phyloP scores from a whole-genome alignment of 805 yeast genomes.

The Candida peoriensis region DNA sequence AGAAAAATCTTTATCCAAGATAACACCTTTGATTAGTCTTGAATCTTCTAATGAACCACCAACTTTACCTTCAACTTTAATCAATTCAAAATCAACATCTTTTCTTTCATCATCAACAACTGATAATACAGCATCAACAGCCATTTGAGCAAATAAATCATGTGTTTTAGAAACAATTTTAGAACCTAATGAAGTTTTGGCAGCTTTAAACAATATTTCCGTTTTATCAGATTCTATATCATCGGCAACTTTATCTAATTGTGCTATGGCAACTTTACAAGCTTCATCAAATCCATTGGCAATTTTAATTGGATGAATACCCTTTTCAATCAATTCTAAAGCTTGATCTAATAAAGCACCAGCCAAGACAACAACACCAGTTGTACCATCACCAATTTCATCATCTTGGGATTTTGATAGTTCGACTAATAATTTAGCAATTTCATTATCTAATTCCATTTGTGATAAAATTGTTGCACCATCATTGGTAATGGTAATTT shows the following conservation, averaged over 20 bases:
- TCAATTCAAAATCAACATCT: constrained; percentile 95
- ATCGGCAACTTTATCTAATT: constrained; percentile 73
- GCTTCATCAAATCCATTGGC: constrained; percentile 98
- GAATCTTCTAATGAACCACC: constrained; percentile 94
- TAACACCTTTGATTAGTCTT: constrained; percentile 80
- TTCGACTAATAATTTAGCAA: constrained; percentile 93
- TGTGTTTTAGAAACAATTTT: constrained; percentile 93
- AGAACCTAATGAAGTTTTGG: constrained; percentile 91
- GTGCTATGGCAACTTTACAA: constrained; percentile 80
- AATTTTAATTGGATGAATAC: constrained; percentile 93
- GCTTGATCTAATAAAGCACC: constrained; percentile 95
- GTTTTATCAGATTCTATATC: constrained; percentile 37
- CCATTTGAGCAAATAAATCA: constrained; percentile 92
- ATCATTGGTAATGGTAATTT: constrained; percentile 95
- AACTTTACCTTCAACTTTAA: constrained; percentile 90
- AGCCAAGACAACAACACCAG: constrained; percentile 97
- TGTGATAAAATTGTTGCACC: constrained; percentile 96
- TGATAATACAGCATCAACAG: constrained; percentile 89
- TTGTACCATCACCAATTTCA: constrained; percentile 66
- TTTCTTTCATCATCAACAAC: constrained; percentile 90
- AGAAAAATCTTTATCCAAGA: constrained; percentile 92
- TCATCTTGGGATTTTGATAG: constrained; percentile 87
- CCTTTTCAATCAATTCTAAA: constrained; percentile 87
- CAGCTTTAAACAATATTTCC: constrained; percentile 75
- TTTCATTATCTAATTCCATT: constrained; percentile 94